Evolutionary conservation across 176 grass and related monocot species (phyloP).

Genomic region (Oryza officinalis): DNA sequence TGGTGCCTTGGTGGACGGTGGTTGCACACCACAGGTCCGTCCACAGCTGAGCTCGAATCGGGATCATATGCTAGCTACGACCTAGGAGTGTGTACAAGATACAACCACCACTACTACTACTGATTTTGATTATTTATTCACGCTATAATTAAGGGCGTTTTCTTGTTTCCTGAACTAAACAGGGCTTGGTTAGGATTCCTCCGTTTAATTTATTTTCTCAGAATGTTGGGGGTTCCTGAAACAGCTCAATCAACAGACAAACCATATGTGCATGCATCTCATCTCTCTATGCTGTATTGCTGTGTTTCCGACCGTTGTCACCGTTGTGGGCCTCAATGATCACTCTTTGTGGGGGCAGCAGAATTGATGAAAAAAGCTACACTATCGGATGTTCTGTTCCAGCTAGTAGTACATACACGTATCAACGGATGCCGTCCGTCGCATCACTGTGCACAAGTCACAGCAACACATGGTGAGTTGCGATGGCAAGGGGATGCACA

Average conservation of each 20-base stretch:
- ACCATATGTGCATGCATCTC: background rate
- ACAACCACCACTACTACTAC: too few relatives aligned
- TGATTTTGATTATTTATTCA: too few relatives aligned
- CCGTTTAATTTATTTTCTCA: background rate
- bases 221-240: background rate
- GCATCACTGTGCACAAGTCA: background rate
- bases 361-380: background rate
- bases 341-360: background rate
- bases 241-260: background rate
- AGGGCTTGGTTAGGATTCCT: background rate
- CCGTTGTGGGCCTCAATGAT: background rate
- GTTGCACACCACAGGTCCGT: background rate
- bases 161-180: background rate
- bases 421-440: background rate
- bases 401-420: background rate
- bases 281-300: background rate
- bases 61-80: too few relatives aligned
- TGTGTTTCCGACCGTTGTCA: conserved; percentile 9
- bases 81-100: too few relatives aligned
- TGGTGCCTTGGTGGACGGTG: background rate
- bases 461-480: background rate
- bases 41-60: background rate
- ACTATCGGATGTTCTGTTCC: background rate
- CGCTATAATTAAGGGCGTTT: background rate
- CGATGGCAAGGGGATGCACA: too few relatives aligned